Evolutionary conservation across 805 yeast species (phyloP).

Genomic region (Blastobotrys robertii): DNA sequence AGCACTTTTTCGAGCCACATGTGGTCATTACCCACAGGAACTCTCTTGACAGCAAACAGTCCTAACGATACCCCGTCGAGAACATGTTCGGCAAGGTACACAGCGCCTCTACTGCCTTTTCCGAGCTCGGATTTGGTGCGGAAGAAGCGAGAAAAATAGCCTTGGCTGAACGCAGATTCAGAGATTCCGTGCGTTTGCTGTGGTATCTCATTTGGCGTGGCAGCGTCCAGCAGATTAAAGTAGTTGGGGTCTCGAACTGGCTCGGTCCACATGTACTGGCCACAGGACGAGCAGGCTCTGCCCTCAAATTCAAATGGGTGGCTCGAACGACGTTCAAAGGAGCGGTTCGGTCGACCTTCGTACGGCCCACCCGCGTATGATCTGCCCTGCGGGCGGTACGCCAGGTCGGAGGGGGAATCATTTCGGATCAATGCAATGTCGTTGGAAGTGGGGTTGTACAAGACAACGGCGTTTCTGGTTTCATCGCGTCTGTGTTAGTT

Average conservation of each 20-base stretch:
- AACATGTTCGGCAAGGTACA: conserved; percentile 74
- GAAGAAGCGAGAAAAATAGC: conserved; percentile 65
- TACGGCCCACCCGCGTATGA: background rate
- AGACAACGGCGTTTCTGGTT: conserved; percentile 12
- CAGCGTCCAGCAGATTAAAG: conserved; percentile 13
- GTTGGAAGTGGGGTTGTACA: conserved; percentile 11
- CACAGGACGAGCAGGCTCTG: conserved; percentile 12
- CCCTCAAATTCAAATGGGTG: background rate
- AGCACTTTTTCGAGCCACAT: conserved; percentile 60
- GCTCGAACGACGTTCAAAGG: background rate
- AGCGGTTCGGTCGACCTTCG: background rate
- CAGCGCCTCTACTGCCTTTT: conserved; percentile 77
- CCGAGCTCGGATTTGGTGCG: conserved; percentile 53
- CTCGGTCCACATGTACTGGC: conserved; percentile 4
- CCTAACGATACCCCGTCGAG: conserved; percentile 66
- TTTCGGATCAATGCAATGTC: conserved; percentile 11
- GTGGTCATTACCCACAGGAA: conserved; percentile 71
- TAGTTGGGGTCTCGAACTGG: conserved; percentile 10
- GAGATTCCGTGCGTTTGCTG: conserved; percentile 14
- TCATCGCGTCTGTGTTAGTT: conserved; percentile 7
- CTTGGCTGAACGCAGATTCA: conserved; percentile 55
- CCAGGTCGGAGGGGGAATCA: background rate
- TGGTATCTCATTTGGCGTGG: background rate
- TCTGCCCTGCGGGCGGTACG: background rate
- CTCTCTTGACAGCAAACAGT: conserved; percentile 72